phyloP scores from a whole-genome alignment of 768 basidiomycete genomes.

The Dendrothele bispora region DNA sequence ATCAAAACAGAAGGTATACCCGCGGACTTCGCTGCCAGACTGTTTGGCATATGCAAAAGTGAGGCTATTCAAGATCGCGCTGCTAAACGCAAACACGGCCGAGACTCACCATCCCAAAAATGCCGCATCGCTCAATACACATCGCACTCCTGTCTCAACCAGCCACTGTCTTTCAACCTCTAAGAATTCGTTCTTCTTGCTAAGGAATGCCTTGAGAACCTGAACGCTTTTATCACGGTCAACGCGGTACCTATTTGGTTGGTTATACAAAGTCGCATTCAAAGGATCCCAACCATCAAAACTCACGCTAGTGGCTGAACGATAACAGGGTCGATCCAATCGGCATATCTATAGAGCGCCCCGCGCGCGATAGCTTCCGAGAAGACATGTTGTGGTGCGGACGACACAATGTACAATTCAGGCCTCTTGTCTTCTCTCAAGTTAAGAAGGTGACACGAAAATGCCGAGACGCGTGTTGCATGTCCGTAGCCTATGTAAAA shows the following conservation, averaged over 20 bases:
- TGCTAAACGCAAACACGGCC: slow-evolving; percentile 19
- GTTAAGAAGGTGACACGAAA: slow-evolving; percentile 57
- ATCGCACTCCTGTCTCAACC: slow-evolving; percentile 44
- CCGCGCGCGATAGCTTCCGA: slow-evolving; percentile 60
- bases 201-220: slow-evolving; percentile 58
- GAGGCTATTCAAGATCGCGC: neutral
- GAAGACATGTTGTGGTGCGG: slow-evolving; percentile 74
- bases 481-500: slow-evolving; percentile 70
- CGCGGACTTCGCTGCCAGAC: slow-evolving; percentile 63
- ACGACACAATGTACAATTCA: slow-evolving; percentile 65
- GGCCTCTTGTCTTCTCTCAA: slow-evolving; percentile 40
- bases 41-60: slow-evolving; percentile 23
- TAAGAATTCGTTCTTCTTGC: slow-evolving; percentile 52
- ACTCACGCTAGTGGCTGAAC: slow-evolving; percentile 78
- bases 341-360: slow-evolving; percentile 65
- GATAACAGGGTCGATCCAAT: slow-evolving; percentile 73
- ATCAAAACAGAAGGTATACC: slow-evolving; percentile 70
- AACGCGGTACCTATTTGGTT: slow-evolving; percentile 56
- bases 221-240: slow-evolving; percentile 70
- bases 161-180: slow-evolving; percentile 62
- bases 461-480: slow-evolving; percentile 79
- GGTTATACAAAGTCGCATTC: slow-evolving; percentile 8
- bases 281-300: neutral
- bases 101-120: slow-evolving; percentile 75
- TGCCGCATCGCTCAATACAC: slow-evolving; percentile 75